Evolutionary conservation across 2,329 filamentous ascomycete species (phyloP).

Genomic region (Aspergillus fumigatiaffinis): DNA sequence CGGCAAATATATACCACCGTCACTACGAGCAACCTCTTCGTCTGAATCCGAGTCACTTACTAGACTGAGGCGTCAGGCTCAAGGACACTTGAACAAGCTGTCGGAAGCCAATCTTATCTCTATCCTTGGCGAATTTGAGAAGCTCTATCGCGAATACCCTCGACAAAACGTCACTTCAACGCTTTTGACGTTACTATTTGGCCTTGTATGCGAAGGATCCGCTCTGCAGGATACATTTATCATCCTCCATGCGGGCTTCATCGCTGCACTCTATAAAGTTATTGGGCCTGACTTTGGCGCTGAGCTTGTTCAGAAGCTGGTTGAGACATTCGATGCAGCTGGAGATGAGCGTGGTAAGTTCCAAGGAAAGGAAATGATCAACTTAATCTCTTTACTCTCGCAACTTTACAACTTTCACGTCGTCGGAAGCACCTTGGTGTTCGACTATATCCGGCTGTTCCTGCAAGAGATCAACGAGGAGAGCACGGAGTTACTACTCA

Average conservation of each 20-base stretch:
- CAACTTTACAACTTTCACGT: constrained; percentile 92
- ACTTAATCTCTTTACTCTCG: constrained; percentile 76
- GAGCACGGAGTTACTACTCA: constrained; percentile 83
- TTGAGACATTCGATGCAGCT: constrained; percentile 67
- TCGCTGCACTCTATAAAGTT: constrained; percentile 80
- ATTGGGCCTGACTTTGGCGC: constrained; percentile 87
- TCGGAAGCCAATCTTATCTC: constrained; percentile 86
- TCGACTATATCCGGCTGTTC: constrained; percentile 83
- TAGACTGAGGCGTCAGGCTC: constrained; percentile 72
- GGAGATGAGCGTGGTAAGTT: constrained; percentile 48
- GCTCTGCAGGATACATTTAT: constrained; percentile 82
- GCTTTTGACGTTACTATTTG: constrained; percentile 71
- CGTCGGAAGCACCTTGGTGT: constrained; percentile 75
- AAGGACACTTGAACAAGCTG: constrained; percentile 86
- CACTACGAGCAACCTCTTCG: constrained; percentile 61
- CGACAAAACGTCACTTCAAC: constrained; percentile 84
- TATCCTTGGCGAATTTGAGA: constrained; percentile 77
- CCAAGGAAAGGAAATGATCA: constrained; percentile 61
- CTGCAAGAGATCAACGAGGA: constrained; percentile 71
- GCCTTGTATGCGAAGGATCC: constrained; percentile 74
- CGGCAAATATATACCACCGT: constrained; percentile 84
- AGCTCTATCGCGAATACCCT: constrained; percentile 76
- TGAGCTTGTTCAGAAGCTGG: constrained; percentile 73
- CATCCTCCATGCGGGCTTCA: constrained; percentile 84
- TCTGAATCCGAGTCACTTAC: constrained; percentile 64